A percentile compares a stretch with the other conserved stretches of the same genome.
Conservation (phyloP, 2,329 filamentous ascomycete species). For the Trichoderma sp. region DNA sequence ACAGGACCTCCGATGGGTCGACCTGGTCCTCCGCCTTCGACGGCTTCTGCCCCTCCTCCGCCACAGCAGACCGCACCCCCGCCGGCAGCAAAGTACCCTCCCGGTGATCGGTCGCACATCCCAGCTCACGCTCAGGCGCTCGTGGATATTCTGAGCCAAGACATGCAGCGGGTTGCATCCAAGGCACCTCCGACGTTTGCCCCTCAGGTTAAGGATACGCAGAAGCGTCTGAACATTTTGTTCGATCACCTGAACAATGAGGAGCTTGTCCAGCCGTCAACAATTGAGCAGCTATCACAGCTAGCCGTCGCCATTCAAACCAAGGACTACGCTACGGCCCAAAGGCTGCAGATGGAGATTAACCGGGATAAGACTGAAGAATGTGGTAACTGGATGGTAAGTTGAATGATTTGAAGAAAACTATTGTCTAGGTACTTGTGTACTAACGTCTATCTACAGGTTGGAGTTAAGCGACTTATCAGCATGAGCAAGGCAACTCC, state of each 20-base stretch:
- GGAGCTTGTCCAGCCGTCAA: constrained; percentile 80
- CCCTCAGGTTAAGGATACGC: constrained; percentile 86
- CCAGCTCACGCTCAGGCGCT: constrained; percentile 71
- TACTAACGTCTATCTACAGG: constrained; percentile 50
- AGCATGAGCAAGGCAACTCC: constrained; percentile 77
- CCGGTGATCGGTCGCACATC: constrained; percentile 89
- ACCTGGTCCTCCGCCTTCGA: constrained; percentile 30
- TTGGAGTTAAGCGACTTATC: constrained; percentile 73
- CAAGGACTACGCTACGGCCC: constrained; percentile 67
- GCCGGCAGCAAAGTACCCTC: constrained; percentile 65
- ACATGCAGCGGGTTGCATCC: constrained; percentile 84
- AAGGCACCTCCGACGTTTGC: constrained; percentile 85
- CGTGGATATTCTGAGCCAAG: constrained; percentile 74
- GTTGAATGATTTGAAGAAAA: constrained; percentile 31
- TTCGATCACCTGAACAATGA: constrained; percentile 98
- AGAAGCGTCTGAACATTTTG: constrained; percentile 87
- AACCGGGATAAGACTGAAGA: constrained; percentile 75
- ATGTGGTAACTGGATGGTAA: constrained; percentile 84
- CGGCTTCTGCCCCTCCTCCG: constrained; percentile 43
- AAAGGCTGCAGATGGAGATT: constrained; percentile 69
- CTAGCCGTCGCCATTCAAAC: constrained; percentile 64
- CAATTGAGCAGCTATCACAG: constrained; percentile 63
- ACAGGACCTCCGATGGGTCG: constrained; percentile 34
- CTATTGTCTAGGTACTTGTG: not conserved
- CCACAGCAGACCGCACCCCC: constrained; percentile 48